phyloP scores from a whole-genome alignment of 495 filamentous ascomycete species.

The Rostrohypoxylon terebratum region DNA sequence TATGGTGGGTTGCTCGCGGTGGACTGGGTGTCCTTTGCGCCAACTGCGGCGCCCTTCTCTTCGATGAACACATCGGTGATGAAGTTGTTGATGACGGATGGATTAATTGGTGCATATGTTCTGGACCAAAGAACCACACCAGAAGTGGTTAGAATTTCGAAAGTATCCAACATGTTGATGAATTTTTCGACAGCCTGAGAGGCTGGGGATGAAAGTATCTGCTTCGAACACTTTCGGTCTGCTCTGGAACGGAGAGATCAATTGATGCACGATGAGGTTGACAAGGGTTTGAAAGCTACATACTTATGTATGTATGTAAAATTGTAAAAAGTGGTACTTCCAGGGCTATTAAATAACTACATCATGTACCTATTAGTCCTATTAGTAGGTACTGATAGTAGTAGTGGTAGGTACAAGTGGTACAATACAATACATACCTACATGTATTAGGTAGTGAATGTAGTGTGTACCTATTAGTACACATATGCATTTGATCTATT shows the following conservation, averaged over 20 bases:
- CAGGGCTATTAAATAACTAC: too few species aligned
- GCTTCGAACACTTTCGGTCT: neutral
- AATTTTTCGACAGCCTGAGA: neutral
- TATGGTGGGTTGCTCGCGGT: constrained; percentile 75
- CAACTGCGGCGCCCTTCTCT: constrained; percentile 75
- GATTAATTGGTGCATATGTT: constrained; percentile 80
- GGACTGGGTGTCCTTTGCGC: constrained; percentile 67
- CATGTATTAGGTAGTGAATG: neutral
- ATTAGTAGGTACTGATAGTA: too few species aligned
- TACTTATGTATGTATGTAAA: too few species aligned
- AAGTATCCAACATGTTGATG: constrained; percentile 85
- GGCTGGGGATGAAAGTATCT: neutral
- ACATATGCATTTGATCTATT: constrained; percentile 16
- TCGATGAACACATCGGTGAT: constrained; percentile 98
- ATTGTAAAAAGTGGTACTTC: too few species aligned
- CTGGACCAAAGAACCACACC: constrained; percentile 97
- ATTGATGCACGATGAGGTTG: constrained; percentile 27
- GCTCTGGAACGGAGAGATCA: constrained; percentile 11
- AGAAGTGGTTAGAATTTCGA: constrained; percentile 95
- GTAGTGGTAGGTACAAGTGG: too few species aligned
- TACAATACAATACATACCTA: neutral
- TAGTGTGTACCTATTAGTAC: too few species aligned
- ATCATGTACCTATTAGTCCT: too few species aligned
- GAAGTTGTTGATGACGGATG: constrained; percentile 90
- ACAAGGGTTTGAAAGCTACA: constrained; percentile 20